A percentile compares a stretch with the other conserved stretches of the same genome.
Conservation (phyloP, 371 early-diverging fungal species). For the Rhizopus arrhizus region DNA sequence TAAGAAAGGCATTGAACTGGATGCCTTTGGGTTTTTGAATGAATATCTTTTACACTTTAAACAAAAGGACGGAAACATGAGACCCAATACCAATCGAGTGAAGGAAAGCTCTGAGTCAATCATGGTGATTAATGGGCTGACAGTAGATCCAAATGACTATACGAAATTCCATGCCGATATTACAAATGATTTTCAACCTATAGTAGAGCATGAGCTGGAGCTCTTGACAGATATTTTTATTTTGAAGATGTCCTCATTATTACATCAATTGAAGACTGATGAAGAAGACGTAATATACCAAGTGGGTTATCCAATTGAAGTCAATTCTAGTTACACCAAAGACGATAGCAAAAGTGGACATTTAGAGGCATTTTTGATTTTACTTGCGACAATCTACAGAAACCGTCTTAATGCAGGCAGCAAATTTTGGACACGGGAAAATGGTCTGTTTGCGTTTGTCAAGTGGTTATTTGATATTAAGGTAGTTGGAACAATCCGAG, state of each 20-base stretch:
- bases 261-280: conserved; percentile 60
- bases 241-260: conserved; percentile 57
- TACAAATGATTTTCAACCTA: conserved; percentile 38
- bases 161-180: conserved; percentile 21
- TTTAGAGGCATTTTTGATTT: conserved; percentile 62
- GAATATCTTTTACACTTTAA: conserved; percentile 33
- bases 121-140: conserved; percentile 31
- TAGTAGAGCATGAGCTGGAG: conserved; percentile 49
- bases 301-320: conserved; percentile 21
- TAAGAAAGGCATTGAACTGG: conserved; percentile 55
- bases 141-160: conserved; percentile 32
- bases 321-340: conserved; percentile 7
- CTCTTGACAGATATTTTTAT: conserved; percentile 51
- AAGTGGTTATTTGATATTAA: conserved; percentile 63
- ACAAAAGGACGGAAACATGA: conserved; percentile 12
- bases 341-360: conserved; percentile 27
- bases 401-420: conserved; percentile 74
- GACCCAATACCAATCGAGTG: neutral
- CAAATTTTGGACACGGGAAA: conserved; percentile 68
- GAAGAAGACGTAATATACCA: conserved; percentile 61
- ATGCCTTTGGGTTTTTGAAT: conserved; percentile 62
- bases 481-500: conserved; percentile 21
- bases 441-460: conserved; percentile 68
- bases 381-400: conserved; percentile 68
- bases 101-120: conserved; percentile 7